These are phyloP conservation scores for Globisporangium spiculum DNA, from an alignment of 352 stramenopile species.

Conservation along the genomic window DNA sequence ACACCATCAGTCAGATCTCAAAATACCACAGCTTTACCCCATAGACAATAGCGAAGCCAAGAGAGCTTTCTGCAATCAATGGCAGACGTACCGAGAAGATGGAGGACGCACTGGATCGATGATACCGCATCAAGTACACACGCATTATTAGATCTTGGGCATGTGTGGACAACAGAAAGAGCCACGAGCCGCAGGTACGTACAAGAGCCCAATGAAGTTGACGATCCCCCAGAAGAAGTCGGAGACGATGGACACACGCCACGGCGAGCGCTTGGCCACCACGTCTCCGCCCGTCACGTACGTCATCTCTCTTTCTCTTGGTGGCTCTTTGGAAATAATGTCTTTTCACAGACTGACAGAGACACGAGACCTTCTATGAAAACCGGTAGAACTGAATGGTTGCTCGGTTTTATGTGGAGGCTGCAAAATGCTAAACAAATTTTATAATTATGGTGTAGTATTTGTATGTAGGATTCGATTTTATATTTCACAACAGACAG, in stretches of 20 bases:
- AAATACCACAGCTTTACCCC: neutral
- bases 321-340: slow-evolving; percentile 5
- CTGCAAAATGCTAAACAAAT: no score
- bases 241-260: slow-evolving; percentile 65
- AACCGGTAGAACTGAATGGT: no score
- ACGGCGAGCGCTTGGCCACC: slow-evolving; percentile 61
- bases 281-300: slow-evolving; percentile 64
- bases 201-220: slow-evolving; percentile 81
- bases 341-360: neutral
- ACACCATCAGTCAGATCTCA: neutral
- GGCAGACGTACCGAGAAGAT: slow-evolving; percentile 50
- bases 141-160: neutral
- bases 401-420: no score
- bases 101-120: slow-evolving; percentile 32
- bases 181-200: slow-evolving; percentile 19
- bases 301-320: slow-evolving; percentile 31
- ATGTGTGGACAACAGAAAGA: neutral
- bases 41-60: neutral
- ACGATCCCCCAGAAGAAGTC: slow-evolving; percentile 71
- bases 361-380: neutral
- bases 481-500: no score
- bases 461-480: no score
- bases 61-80: neutral
- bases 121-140: slow-evolving; percentile 5
- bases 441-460: no score